Evolutionary conservation across 805 yeast species (phyloP).

Genomic region (Saturnispora sanitii): DNA sequence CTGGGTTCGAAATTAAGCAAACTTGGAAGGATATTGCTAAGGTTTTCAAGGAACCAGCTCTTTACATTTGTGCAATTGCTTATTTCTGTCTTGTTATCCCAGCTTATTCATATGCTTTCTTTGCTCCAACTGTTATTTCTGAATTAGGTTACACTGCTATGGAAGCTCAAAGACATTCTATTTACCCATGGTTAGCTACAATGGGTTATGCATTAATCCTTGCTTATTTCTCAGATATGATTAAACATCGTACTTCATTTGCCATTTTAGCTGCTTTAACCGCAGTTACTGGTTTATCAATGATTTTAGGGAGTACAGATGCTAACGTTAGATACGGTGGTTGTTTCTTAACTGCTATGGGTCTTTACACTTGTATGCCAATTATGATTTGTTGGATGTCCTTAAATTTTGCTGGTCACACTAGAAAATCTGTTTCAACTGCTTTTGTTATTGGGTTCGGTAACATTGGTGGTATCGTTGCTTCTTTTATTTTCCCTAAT

Average conservation of each 20-base stretch:
- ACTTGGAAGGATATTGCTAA: slow-evolving; percentile 34
- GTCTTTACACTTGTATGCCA: slow-evolving; percentile 60
- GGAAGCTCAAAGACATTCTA: slow-evolving; percentile 69
- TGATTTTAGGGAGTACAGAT: slow-evolving; percentile 38
- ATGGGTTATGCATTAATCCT: slow-evolving; percentile 53
- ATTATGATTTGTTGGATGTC: slow-evolving; percentile 57
- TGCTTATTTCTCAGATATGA: slow-evolving; percentile 53
- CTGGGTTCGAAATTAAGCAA: slow-evolving; percentile 40
- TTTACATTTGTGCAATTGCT: slow-evolving; percentile 48
- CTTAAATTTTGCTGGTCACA: slow-evolving; percentile 54
- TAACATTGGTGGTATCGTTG: slow-evolving; percentile 62
- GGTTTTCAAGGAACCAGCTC: slow-evolving; percentile 51
- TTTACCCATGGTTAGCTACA: slow-evolving; percentile 77
- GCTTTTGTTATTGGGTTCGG: slow-evolving; percentile 61
- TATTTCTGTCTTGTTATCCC: slow-evolving; percentile 63
- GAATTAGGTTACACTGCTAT: slow-evolving; percentile 58
- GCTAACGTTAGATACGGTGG: slow-evolving; percentile 48
- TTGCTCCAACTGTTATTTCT: slow-evolving; percentile 56
- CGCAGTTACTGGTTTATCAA: slow-evolving; percentile 45
- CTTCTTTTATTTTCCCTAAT: slow-evolving; percentile 47
- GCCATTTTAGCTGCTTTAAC: slow-evolving; percentile 26
- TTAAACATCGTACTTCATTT: slow-evolving; percentile 37
- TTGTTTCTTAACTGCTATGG: slow-evolving; percentile 50
- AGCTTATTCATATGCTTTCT: slow-evolving; percentile 65
- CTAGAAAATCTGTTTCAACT: slow-evolving; percentile 41